Evolutionary conservation across 305 asterid genomes (phyloP).

Genomic region (Fraxinus floribunda): DNA sequence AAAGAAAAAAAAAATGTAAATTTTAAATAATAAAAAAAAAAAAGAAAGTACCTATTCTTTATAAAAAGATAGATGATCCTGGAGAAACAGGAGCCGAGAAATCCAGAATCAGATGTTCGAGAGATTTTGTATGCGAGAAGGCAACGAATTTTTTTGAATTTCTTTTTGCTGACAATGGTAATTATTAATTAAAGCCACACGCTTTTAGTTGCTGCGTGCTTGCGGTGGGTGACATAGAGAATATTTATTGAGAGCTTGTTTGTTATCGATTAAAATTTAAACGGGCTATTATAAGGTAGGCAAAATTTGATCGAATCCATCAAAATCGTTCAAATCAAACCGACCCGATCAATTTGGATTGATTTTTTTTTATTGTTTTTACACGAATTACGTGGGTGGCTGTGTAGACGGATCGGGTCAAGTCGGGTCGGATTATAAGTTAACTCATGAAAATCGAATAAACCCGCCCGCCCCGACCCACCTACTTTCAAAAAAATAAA

Average conservation of each 20-base stretch:
- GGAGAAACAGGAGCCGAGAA: constrained; percentile 27
- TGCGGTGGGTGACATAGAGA: background rate
- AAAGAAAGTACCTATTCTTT: background rate
- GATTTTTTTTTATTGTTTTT: too few relatives aligned
- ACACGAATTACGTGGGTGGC: too few relatives aligned
- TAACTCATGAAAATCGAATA: too few relatives aligned
- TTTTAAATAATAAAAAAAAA: constrained; percentile 3
- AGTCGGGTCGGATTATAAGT: too few relatives aligned
- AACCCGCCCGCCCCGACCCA: too few relatives aligned
- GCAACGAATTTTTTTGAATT: background rate
- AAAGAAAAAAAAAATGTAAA: background rate
- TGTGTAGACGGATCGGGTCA: too few relatives aligned
- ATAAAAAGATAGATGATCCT: constrained; percentile 15
- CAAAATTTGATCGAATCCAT: too few relatives aligned
- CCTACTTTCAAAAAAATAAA: too few relatives aligned
- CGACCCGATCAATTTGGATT: too few relatives aligned
- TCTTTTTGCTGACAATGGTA: background rate
- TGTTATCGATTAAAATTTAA: too few relatives aligned
- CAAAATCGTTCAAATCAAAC: too few relatives aligned
- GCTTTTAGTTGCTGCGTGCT: background rate
- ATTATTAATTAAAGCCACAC: background rate
- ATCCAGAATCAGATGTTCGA: constrained; percentile 29
- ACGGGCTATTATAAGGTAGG: too few relatives aligned
- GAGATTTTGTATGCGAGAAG: background rate
- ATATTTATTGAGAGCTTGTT: background rate